A percentile compares a stretch with the other conserved stretches of the same genome.
phyloP scores from a whole-genome alignment of 2,329 filamentous ascomycete genomes.

The Coniosporium tulheliwenetii region DNA sequence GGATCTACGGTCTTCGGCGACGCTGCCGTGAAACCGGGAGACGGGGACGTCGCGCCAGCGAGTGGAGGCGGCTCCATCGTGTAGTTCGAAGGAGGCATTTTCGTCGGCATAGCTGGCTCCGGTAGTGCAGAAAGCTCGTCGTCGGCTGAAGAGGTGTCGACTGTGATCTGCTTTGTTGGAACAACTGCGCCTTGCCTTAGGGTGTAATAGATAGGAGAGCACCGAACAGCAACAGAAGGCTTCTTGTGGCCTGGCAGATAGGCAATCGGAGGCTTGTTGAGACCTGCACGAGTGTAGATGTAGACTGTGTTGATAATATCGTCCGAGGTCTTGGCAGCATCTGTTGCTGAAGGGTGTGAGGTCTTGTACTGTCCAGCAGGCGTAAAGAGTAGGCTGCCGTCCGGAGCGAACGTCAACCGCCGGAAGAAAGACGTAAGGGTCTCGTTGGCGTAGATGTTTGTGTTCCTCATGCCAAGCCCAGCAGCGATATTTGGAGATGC shows the following conservation, averaged over 20 bases:
- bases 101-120: constrained; percentile 51
- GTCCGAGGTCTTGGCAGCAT: constrained; percentile 56
- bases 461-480: constrained; percentile 53
- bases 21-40: constrained; percentile 34
- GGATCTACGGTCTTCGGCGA: constrained; percentile 36
- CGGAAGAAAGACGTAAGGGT: constrained; percentile 95
- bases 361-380: constrained; percentile 92
- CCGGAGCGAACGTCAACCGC: constrained; percentile 82
- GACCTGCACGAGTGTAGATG: constrained; percentile 88
- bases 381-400: constrained; percentile 84
- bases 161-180: constrained; percentile 77
- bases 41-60: constrained; percentile 36
- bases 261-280: constrained; percentile 90
- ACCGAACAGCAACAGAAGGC: constrained; percentile 87
- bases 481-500: constrained; percentile 70
- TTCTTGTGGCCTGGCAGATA: constrained; percentile 97
- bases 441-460: constrained; percentile 89
- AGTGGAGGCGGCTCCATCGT: constrained; percentile 73
- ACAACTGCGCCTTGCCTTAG: constrained; percentile 45
- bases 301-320: constrained; percentile 96
- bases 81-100: constrained; percentile 42
- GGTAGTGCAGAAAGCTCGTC: constrained; percentile 72
- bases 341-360: constrained; percentile 49
- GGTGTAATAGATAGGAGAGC: constrained; percentile 79
- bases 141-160: constrained; percentile 81